These are phyloP conservation scores for Cokeromyces recurvatus DNA, from an alignment of 371 early-diverging fungal genomes.

Conservation along the genomic window DNA sequence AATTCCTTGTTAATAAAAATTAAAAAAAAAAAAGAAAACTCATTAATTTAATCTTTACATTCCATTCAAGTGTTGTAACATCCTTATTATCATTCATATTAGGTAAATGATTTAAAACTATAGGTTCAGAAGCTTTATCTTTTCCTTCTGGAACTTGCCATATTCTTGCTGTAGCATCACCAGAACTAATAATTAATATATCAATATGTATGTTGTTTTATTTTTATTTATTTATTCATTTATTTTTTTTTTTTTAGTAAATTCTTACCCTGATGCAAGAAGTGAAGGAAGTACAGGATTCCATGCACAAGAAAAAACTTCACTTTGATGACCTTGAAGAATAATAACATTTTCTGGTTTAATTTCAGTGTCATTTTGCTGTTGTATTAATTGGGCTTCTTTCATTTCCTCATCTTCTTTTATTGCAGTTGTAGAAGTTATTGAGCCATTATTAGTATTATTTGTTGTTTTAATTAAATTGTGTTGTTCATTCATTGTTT, in stretches of 20 bases:
- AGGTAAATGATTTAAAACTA: slow-evolving; percentile 57
- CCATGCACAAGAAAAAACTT: slow-evolving; percentile 86
- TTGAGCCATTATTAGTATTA: slow-evolving; percentile 2
- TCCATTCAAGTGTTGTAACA: slow-evolving; percentile 92
- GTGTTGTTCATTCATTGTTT: background rate
- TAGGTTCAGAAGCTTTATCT: slow-evolving; percentile 34
- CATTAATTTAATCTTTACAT: slow-evolving; percentile 49
- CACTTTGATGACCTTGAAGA: slow-evolving; percentile 66
- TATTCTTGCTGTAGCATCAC: slow-evolving; percentile 84
- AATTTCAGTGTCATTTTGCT: slow-evolving; percentile 11
- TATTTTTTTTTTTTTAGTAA: no score
- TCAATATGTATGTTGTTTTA: background rate
- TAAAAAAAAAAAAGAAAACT: background rate
- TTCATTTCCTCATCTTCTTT: slow-evolving; percentile 9
- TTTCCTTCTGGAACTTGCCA: slow-evolving; percentile 63
- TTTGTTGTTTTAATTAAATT: background rate
- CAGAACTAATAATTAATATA: slow-evolving; percentile 45
- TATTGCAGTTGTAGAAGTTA: background rate
- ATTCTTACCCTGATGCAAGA: slow-evolving; percentile 80
- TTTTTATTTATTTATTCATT: background rate
- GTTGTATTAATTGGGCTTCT: slow-evolving; percentile 3
- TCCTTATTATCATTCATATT: slow-evolving; percentile 50
- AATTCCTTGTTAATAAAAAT: no score
- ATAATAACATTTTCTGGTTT: slow-evolving; percentile 29
- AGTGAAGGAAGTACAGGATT: slow-evolving; percentile 63